Conservation (phyloP, 805 yeast species). For the Kockiozyma suomiensis region DNA sequence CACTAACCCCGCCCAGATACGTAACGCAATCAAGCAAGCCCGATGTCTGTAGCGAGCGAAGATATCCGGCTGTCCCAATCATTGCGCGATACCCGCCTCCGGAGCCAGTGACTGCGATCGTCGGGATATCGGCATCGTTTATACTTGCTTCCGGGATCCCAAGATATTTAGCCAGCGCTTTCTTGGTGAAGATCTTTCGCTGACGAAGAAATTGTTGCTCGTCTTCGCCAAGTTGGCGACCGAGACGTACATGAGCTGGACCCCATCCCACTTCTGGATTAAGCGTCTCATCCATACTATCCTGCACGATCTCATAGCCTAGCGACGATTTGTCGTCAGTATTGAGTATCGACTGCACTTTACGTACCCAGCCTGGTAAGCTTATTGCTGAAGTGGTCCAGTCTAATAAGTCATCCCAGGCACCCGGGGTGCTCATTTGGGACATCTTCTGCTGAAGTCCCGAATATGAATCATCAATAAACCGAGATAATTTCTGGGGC, state of each 20-base stretch:
- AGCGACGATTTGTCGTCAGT: constrained; percentile 19
- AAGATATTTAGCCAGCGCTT: constrained; percentile 32
- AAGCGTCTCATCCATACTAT: constrained; percentile 18
- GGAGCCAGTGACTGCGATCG: constrained; percentile 36
- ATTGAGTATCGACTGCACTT: constrained; percentile 25
- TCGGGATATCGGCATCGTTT: constrained; percentile 36
- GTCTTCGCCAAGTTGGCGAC: constrained; percentile 23
- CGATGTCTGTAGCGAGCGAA: constrained; percentile 24
- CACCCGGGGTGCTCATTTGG: constrained; percentile 1
- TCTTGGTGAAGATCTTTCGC: constrained; percentile 18
- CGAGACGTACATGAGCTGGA: constrained; percentile 33
- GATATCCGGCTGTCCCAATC: constrained; percentile 35
- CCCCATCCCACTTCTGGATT: constrained; percentile 33
- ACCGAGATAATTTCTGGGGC: background rate
- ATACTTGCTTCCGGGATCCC: constrained; percentile 23
- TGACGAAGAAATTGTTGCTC: constrained; percentile 27
- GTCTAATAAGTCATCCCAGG: constrained; percentile 5
- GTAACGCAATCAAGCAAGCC: constrained; percentile 37
- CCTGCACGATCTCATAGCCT: constrained; percentile 30
- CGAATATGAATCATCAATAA: constrained; percentile 4
- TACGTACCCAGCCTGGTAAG: constrained; percentile 14
- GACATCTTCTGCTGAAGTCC: background rate
- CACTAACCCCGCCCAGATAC: constrained; percentile 36
- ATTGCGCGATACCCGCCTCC: constrained; percentile 38
- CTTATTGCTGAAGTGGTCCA: constrained; percentile 10